phyloP scores from a whole-genome alignment of 2,329 filamentous ascomycete genomes.

The Xylariaceae sp. region DNA sequence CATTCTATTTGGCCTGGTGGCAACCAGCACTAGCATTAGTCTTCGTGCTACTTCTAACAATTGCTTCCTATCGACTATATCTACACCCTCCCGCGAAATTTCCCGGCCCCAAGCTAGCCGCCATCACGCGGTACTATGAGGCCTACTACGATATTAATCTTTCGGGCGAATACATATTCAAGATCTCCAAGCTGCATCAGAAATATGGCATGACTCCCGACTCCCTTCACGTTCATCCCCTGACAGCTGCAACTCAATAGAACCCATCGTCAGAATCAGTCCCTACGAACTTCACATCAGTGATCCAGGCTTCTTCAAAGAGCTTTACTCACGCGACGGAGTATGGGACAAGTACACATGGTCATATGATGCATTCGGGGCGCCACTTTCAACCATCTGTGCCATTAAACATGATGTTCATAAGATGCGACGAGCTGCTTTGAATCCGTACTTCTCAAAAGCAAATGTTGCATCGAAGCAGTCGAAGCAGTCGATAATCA shows the following conservation, averaged over 20 bases:
- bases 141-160: background rate
- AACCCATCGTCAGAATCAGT: slow-evolving; percentile 15
- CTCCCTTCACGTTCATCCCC: background rate
- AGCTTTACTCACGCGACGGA: slow-evolving; percentile 14
- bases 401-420: slow-evolving; percentile 7
- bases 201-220: background rate
- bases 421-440: slow-evolving; percentile 6
- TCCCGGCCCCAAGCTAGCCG: background rate
- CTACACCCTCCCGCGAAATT: background rate
- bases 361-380: slow-evolving; percentile 10
- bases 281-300: slow-evolving; percentile 15
- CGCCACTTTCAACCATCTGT: slow-evolving; percentile 3
- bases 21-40: too few species aligned
- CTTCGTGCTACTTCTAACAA: background rate
- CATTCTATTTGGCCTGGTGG: too few species aligned
- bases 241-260: too few species aligned
- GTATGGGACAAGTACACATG: slow-evolving; percentile 16
- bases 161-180: background rate
- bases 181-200: background rate
- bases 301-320: slow-evolving; percentile 14
- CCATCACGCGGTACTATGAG: background rate
- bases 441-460: slow-evolving; percentile 15
- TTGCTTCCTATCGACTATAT: background rate
- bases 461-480: slow-evolving; percentile 6
- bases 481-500: slow-evolving; percentile 5